Percentiles rank a stretch among this genome's conserved stretches.
Evolutionary conservation across 306 rosid genomes (phyloP).

Genomic region (Inga oerstediana): DNA sequence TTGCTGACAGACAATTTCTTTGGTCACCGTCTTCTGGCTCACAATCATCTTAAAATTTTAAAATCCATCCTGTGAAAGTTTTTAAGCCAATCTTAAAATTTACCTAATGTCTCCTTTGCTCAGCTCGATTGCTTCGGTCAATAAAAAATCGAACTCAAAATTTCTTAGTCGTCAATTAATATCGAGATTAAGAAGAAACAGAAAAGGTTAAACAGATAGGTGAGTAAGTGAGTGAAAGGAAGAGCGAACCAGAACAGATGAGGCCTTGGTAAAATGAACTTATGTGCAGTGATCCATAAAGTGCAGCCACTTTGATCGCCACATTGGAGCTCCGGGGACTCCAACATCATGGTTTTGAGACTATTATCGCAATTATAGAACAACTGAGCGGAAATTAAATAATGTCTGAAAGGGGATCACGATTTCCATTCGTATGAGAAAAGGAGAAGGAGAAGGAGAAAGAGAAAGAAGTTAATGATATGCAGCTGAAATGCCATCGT

Average conservation of each 20-base stretch:
- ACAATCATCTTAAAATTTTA: slow-evolving; percentile 42
- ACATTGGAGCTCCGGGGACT: slow-evolving; percentile 1
- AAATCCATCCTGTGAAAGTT: slow-evolving; percentile 15
- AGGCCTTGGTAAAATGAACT: slow-evolving; percentile 53
- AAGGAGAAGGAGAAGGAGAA: too few relatives aligned
- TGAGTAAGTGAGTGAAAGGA: not conserved
- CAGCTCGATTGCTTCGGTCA: slow-evolving; percentile 52
- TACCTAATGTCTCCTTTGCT: slow-evolving; percentile 35
- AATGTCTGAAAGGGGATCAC: too few relatives aligned
- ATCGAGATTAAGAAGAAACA: not conserved
- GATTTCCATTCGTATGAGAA: too few relatives aligned
- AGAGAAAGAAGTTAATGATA: too few relatives aligned
- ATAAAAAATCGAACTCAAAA: not conserved
- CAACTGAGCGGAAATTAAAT: too few relatives aligned
- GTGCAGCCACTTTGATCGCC: slow-evolving; percentile 49
- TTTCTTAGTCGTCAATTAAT: not conserved
- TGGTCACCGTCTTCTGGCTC: slow-evolving; percentile 59
- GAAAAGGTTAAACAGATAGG: not conserved
- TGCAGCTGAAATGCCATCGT: too few relatives aligned
- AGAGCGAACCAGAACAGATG: slow-evolving; percentile 45
- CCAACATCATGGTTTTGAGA: not conserved
- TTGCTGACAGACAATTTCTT: slow-evolving; percentile 65
- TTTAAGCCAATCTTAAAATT: not conserved
- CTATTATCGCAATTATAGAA: too few relatives aligned
- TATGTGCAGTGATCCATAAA: slow-evolving; percentile 53